Conservation (phyloP, 139 green algal genomes). For the Coelastrella sp. region DNA sequence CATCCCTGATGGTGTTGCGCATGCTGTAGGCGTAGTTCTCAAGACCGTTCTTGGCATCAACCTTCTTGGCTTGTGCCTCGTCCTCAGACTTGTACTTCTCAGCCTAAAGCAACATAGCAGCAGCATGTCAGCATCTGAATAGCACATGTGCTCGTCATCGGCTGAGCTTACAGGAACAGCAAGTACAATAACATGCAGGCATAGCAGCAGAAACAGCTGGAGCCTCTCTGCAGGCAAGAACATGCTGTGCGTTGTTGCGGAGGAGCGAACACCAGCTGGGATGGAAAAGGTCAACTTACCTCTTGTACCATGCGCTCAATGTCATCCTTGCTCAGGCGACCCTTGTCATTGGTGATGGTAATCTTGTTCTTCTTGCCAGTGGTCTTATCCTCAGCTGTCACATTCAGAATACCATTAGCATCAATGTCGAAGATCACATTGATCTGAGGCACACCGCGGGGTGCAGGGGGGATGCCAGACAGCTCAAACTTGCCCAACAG, state of each 20-base stretch:
- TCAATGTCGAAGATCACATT: constrained; percentile 97
- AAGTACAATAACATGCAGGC: not conserved
- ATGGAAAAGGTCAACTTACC: not conserved
- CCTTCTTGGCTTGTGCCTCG: constrained; percentile 89
- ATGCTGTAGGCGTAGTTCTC: constrained; percentile 97
- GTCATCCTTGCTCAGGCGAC: constrained; percentile 96
- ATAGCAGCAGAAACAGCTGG: not conserved
- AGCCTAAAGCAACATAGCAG: constrained; percentile 57
- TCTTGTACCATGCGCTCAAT: constrained; percentile 98
- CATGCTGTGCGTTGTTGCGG: not conserved
- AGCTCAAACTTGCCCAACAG: constrained; percentile 99
- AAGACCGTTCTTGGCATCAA: constrained; percentile 95
- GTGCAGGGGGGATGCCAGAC: constrained; percentile 95
- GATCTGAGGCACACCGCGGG: constrained; percentile 98
- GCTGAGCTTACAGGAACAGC: not conserved
- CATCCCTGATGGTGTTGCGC: constrained; percentile 94
- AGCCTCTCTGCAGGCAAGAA: not conserved
- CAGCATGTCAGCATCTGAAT: too few relatives aligned
- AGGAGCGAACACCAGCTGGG: not conserved
- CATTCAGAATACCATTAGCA: constrained; percentile 99
- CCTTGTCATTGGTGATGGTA: constrained; percentile 99
- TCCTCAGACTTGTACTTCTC: constrained; percentile 99
- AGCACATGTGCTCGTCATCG: not conserved
- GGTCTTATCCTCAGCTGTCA: constrained; percentile 97
- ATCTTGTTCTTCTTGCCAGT: constrained; percentile 98